Evolutionary conservation across 1,139 yeast genomes (phyloP).

Genomic region (Ashbya aceris): DNA sequence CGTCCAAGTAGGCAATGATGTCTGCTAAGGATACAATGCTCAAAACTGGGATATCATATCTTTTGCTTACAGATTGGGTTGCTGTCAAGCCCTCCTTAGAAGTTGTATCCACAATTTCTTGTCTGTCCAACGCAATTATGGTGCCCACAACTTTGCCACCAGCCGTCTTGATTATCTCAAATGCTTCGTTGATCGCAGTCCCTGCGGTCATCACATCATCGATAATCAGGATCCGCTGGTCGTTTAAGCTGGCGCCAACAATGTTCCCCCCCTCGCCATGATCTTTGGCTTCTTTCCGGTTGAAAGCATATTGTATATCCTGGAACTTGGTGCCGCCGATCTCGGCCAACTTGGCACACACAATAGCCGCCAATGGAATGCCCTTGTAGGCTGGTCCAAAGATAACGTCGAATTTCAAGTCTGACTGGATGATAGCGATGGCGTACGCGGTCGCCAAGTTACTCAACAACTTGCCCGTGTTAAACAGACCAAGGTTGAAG

Average conservation of each 20-base stretch:
- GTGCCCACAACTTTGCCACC: constrained; percentile 74
- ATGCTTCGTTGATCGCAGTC: constrained; percentile 93
- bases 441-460: constrained; percentile 85
- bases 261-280: constrained; percentile 98
- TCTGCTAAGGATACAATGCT: constrained; percentile 72
- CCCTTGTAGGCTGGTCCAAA: constrained; percentile 99
- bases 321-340: constrained; percentile 69
- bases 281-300: constrained; percentile 89
- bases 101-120: constrained; percentile 67
- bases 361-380: constrained; percentile 87
- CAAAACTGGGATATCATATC: constrained; percentile 71
- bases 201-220: constrained; percentile 99
- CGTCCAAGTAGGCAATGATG: constrained; percentile 54
- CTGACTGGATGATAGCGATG: constrained; percentile 69
- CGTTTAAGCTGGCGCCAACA: constrained; percentile 72
- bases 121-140: constrained; percentile 89
- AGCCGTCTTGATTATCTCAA: constrained; percentile 61
- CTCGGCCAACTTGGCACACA: constrained; percentile 87
- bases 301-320: constrained; percentile 60
- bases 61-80: constrained; percentile 66
- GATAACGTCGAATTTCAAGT: constrained; percentile 75
- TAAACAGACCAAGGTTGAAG: constrained; percentile 86
- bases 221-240: constrained; percentile 68
- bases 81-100: constrained; percentile 46
- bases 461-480: constrained; percentile 68